These are phyloP conservation scores for Xylaria flabelliformis DNA, from an alignment of 495 filamentous ascomycete species.

Conservation along the genomic window DNA sequence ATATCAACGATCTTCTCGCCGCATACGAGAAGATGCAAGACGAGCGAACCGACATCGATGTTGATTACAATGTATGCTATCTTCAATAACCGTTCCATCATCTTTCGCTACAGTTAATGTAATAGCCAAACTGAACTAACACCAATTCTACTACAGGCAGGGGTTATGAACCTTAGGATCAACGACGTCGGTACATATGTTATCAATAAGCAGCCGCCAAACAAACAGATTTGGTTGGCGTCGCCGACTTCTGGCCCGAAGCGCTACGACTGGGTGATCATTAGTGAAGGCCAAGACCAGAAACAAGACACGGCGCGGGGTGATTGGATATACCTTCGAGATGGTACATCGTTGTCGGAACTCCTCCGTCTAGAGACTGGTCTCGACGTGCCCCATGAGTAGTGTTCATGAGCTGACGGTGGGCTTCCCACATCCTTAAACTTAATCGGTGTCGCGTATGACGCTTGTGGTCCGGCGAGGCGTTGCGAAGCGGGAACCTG, in stretches of 20 bases:
- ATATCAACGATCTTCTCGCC: slow-evolving; percentile 65
- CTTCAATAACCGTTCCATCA: slow-evolving; percentile 44
- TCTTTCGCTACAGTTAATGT: neutral
- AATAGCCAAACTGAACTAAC: slow-evolving; percentile 33
- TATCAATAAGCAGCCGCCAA: slow-evolving; percentile 96
- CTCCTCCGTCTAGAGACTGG: slow-evolving; percentile 75
- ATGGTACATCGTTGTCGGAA: slow-evolving; percentile 74
- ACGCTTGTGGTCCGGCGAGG: slow-evolving; percentile 38
- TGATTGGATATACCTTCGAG: slow-evolving; percentile 86
- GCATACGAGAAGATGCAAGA: slow-evolving; percentile 71
- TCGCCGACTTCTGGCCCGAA: slow-evolving; percentile 93
- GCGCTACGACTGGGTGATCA: slow-evolving; percentile 83
- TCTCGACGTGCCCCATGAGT: slow-evolving; percentile 40
- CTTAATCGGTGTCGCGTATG: neutral
- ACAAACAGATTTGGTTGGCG: slow-evolving; percentile 96
- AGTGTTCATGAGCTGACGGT: neutral
- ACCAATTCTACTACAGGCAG: slow-evolving; percentile 61
- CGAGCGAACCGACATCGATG: slow-evolving; percentile 67
- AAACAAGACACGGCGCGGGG: slow-evolving; percentile 73
- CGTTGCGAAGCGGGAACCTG: neutral
- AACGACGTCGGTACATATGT: slow-evolving; percentile 77
- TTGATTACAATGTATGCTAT: slow-evolving; percentile 62
- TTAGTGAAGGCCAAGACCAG: slow-evolving; percentile 71
- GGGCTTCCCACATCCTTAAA: neutral
- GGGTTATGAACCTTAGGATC: slow-evolving; percentile 77